These are phyloP conservation scores for Mentha longifolia DNA, from an alignment of 257 asterid genomes.

Conservation along the genomic window DNA sequence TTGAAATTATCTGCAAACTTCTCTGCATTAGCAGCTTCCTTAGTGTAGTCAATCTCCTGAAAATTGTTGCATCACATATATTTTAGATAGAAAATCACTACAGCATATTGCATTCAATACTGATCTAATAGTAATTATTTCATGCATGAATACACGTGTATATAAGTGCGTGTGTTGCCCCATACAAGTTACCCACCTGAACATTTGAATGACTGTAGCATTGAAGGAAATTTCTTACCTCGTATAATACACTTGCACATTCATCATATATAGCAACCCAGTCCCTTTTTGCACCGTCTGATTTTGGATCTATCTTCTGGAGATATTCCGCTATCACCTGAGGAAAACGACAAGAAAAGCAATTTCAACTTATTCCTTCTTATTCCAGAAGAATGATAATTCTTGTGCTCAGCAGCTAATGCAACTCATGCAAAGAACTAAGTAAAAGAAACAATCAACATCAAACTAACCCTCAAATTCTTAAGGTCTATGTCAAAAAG, in stretches of 20 bases:
- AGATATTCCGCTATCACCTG: constrained; percentile 90
- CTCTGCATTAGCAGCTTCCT: constrained; percentile 92
- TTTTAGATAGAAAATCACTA: not conserved
- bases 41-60: constrained; percentile 96
- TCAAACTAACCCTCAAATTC: constrained; percentile 76
- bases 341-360: not conserved
- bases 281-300: constrained; percentile 99
- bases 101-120: not conserved
- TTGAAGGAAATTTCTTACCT: constrained; percentile 50
- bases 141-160: not conserved
- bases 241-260: constrained; percentile 90
- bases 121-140: not conserved
- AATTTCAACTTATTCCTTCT: not conserved
- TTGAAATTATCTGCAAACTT: constrained; percentile 77
- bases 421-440: constrained; percentile 8
- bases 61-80: constrained; percentile 8
- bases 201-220: constrained; percentile 7
- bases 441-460: constrained; percentile 1
- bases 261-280: constrained; percentile 99
- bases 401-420: constrained; percentile 7
- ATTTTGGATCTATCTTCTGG: constrained; percentile 95
- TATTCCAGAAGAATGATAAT: not conserved
- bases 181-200: not conserved
- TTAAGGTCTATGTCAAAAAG: constrained; percentile 91
- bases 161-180: not conserved